Evolutionary conservation across 2,329 filamentous ascomycete genomes (phyloP).

Genomic region (Aspergillus spinulosporus): DNA sequence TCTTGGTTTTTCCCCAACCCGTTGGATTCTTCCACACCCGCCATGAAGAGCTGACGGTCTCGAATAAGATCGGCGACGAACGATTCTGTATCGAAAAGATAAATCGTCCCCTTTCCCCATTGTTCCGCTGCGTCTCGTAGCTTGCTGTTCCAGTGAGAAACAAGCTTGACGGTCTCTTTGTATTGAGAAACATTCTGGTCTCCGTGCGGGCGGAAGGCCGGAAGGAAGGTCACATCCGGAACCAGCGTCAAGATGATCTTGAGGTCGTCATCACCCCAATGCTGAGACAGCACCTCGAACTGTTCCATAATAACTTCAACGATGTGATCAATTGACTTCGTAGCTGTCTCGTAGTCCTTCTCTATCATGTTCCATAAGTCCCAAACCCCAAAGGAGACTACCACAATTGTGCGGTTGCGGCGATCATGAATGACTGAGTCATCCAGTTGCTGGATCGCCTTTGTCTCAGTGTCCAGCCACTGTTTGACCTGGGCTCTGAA

Average conservation of each 20-base stretch:
- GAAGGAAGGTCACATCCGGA: constrained; percentile 44
- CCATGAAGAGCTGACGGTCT: constrained; percentile 39
- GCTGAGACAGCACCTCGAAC: constrained; percentile 31
- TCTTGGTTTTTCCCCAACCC: constrained; percentile 36
- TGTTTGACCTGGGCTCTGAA: constrained; percentile 39
- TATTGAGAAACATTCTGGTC: constrained; percentile 29
- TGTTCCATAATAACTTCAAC: constrained; percentile 37
- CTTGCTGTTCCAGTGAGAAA: constrained; percentile 38
- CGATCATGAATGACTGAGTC: constrained; percentile 23
- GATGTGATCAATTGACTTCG: constrained; percentile 31
- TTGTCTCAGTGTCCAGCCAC: constrained; percentile 37
- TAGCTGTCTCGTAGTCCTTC: constrained; percentile 29
- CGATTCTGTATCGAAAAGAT: constrained; percentile 43
- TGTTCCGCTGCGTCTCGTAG: constrained; percentile 30
- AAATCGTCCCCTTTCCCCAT: constrained; percentile 39
- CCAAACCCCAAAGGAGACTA: constrained; percentile 42
- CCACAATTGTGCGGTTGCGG: constrained; percentile 36
- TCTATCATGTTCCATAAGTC: constrained; percentile 40
- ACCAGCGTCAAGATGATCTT: constrained; percentile 41
- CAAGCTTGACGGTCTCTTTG: constrained; percentile 36
- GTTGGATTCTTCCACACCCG: constrained; percentile 37
- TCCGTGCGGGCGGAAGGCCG: constrained; percentile 31
- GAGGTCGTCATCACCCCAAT: constrained; percentile 31
- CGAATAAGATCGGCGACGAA: constrained; percentile 43
- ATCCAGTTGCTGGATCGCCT: constrained; percentile 25